phyloP scores from a whole-genome alignment of 306 rosid genomes.

The Begonia masoniana region DNA sequence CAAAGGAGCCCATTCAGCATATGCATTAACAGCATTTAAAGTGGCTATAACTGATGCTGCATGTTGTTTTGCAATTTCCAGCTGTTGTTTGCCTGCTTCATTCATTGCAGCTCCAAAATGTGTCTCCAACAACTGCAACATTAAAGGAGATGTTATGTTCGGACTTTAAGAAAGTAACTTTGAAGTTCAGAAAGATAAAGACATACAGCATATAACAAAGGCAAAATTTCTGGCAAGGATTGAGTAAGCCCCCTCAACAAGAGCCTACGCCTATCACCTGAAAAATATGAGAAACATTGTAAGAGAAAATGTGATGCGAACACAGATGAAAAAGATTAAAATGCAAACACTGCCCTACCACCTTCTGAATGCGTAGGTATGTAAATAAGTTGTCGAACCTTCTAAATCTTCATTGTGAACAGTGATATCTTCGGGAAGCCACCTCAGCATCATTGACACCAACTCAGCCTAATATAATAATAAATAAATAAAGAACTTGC shows the following conservation, averaged over 20 bases:
- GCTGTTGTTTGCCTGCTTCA: constrained; percentile 66
- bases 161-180: constrained; percentile 5
- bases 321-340: too few relatives aligned
- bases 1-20: constrained; percentile 98
- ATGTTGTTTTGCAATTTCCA: constrained; percentile 68
- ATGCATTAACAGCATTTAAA: constrained; percentile 80
- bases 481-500: neutral
- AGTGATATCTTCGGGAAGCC: constrained; percentile 98
- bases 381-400: constrained; percentile 29
- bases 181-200: constrained; percentile 14
- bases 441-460: constrained; percentile 91
- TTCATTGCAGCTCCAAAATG: constrained; percentile 72
- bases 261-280: constrained; percentile 83
- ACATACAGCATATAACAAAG: constrained; percentile 61
- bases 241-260: constrained; percentile 82
- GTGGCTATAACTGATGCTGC: constrained; percentile 66
- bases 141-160: constrained; percentile 17
- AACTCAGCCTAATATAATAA: constrained; percentile 69
- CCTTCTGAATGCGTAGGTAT: too few relatives aligned
- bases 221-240: constrained; percentile 82
- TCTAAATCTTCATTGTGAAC: constrained; percentile 97
- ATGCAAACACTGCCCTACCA: too few relatives aligned
- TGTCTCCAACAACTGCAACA: constrained; percentile 69
- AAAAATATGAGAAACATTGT: constrained; percentile 7
- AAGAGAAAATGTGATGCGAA: neutral